A percentile compares a stretch with the other conserved stretches of the same genome.
These are phyloP conservation scores for Solanum aculeatissimum DNA, from an alignment of 305 asterid genomes.

Conservation along the genomic window DNA sequence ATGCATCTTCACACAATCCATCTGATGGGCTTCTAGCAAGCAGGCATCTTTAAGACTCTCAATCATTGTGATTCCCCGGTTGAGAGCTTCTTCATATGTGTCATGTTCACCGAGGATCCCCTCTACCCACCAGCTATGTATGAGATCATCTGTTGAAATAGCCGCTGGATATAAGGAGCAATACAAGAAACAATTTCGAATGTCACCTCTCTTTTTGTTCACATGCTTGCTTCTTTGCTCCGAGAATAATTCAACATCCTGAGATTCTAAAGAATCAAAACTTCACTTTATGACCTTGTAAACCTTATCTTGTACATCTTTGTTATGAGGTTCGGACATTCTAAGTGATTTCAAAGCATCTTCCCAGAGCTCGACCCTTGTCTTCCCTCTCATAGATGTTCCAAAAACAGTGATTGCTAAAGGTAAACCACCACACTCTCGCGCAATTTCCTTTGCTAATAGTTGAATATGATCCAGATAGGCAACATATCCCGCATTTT, in stretches of 20 bases:
- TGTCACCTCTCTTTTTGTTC: background rate
- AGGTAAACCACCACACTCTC: background rate
- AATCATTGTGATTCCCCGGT: background rate
- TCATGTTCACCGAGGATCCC: background rate
- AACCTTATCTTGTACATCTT: background rate
- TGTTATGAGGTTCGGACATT: background rate
- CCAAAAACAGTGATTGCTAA: background rate
- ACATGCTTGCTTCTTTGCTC: background rate
- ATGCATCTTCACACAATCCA: constrained; percentile 12
- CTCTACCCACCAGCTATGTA: background rate
- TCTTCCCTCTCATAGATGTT: background rate
- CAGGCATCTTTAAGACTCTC: background rate
- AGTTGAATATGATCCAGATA: background rate
- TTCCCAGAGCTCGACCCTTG: background rate
- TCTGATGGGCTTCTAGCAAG: background rate
- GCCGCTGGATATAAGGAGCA: background rate
- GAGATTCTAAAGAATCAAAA: background rate
- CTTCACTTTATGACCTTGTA: background rate
- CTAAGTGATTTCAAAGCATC: background rate
- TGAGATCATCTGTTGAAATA: background rate
- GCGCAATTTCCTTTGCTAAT: background rate
- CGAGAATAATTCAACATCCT: background rate
- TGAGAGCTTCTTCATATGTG: background rate
- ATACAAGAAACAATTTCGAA: background rate
- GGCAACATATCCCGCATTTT: background rate